A percentile compares a stretch with the other conserved stretches of the same genome.
phyloP scores from a whole-genome alignment of 2,329 filamentous ascomycete genomes.

The Aspergillus jensenii region DNA sequence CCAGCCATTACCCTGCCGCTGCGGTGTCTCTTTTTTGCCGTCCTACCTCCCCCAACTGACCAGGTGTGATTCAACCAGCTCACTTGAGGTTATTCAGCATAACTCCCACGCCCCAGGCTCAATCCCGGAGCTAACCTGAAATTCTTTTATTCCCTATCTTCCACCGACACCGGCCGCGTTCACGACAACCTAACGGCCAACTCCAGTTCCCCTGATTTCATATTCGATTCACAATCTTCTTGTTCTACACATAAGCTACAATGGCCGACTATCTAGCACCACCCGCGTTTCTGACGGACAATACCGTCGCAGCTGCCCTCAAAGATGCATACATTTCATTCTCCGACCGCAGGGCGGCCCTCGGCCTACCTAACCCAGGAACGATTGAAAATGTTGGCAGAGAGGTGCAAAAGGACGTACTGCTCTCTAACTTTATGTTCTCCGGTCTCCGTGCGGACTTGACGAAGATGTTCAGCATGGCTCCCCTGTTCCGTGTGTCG shows the following conservation, averaged over 20 bases:
- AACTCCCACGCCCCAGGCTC: conserved; percentile 22
- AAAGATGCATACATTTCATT: conserved; percentile 79
- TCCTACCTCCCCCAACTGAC: conserved; percentile 15
- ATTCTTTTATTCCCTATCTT: conserved; percentile 24
- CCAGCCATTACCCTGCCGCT: conserved; percentile 8
- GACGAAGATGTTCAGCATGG: conserved; percentile 93
- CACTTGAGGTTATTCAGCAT: conserved; percentile 3
- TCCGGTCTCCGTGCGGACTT: conserved; percentile 92
- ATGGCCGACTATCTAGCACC: conserved; percentile 48
- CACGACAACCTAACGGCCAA: conserved; percentile 26
- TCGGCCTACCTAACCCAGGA: conserved; percentile 89
- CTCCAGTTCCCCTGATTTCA: conserved; percentile 7
- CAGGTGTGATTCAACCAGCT: conserved; percentile 25
- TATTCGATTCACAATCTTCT: conserved; percentile 14
- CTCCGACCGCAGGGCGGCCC: conserved; percentile 78
- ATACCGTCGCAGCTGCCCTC: conserved; percentile 68
- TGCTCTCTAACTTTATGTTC: conserved; percentile 96
- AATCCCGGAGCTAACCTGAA: conserved; percentile 31
- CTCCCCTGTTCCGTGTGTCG: conserved; percentile 93
- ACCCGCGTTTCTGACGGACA: conserved; percentile 69
- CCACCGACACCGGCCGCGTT: conserved; percentile 24
- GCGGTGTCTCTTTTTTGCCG: conserved; percentile 14
- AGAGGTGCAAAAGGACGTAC: conserved; percentile 94
- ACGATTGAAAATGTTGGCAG: conserved; percentile 84
- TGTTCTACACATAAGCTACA: conserved; percentile 22